Base-by-base conservation (phyloP, 1,284 basidiomycete genomes). In the Volvariella volvacea region DNA sequence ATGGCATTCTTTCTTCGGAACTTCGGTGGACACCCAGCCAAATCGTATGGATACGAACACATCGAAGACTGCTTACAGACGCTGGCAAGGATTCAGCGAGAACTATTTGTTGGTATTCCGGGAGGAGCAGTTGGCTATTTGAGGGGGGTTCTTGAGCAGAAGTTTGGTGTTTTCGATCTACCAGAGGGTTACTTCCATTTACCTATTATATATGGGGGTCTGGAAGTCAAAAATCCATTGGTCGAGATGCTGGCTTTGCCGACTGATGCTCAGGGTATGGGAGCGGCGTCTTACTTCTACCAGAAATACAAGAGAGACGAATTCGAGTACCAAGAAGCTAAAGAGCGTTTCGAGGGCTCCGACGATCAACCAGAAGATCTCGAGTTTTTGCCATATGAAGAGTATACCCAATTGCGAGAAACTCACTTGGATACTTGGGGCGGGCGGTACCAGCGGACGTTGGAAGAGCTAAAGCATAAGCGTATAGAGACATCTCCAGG, bases 151-250 rank as follows among this genome's bases (percentile, higher is more conserved):
- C 57, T 71, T 21, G 53, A 56, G 33, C 48, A 55, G 22, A 60
- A 62, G 1, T 70, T 70, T 39, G 60, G 55, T 2, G 52, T 66
- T 8, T 47, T 44, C 2, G 63, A 68, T 43, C 54, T 73, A 4
- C 70, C 70, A 0, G 59, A 63, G 34, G 70, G 69, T 2, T 71
- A 68, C 49, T 70, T 70, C 56, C 69, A 69, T 52, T 63, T 70
- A 42, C 67, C 70, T 0, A 61, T 70, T 34, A 51, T 55, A 20
- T 60, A 53, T 22, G 70, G 70, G 25, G 68, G 70, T 0, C 55
- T 71, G 31, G 65, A 65, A 46, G 51, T 71, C 16, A 62, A 57
- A 19, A 65, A 71, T 39, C 58, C 63, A 2, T 58, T 71, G 51
- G 55, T 70, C 21, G 67, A 69, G 36, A 53, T 68, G n/a, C 56